Base-by-base conservation (phyloP, 352 stramenopile genomes). In the Pythium coloratum region DNA sequence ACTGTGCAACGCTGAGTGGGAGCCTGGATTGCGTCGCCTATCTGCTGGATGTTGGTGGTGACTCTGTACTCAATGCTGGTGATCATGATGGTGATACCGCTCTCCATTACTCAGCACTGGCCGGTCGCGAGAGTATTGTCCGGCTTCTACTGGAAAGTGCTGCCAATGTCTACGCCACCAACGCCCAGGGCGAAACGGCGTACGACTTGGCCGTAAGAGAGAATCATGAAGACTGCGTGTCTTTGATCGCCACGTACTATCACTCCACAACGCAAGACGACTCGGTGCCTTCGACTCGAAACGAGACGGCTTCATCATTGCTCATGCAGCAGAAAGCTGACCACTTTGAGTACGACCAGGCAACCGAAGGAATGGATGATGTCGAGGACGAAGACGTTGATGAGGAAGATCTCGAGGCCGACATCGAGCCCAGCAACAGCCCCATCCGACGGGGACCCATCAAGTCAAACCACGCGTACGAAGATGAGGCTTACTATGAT, bases 11-110 rank as follows among this genome's bases (percentile, higher is more conserved):
- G 16, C 64, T 82, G 10, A 82, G 83, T 16, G 84, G 80, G 18
- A 78, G 78, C 53, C 60, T 82, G 2, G 83, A 91, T 53, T 94
- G 88, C 64, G 80, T 91, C 8, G 83, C 85, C 1, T 95, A 95
- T 42, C 72, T 95, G 12, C 64, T 95, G n/a, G 88, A 95, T 68
- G 84, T 94, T 44, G 88, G 84, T 20, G 85, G 83, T 0, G 88
- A 95, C 59, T 90, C 84, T 2, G 81, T 95, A 8, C 49, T 95
- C 2, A 95, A 94, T 44, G 82, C 84, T 6, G 84, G 86, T 0
- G 88, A 95, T 20, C 69, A 84, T 32, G 83, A 91, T 26, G 86
- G 84, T 4, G 86, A 94, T 50, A 94, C 88, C 9, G 77, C 86
- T 38, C 60, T 95, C 6, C 88, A 95, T 63, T 92, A 92, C 47